Percentiles rank a stretch among this genome's conserved stretches.
Evolutionary conservation across 208 protist genomes (phyloP).

Genomic region (Strigomonas oncopelti): DNA sequence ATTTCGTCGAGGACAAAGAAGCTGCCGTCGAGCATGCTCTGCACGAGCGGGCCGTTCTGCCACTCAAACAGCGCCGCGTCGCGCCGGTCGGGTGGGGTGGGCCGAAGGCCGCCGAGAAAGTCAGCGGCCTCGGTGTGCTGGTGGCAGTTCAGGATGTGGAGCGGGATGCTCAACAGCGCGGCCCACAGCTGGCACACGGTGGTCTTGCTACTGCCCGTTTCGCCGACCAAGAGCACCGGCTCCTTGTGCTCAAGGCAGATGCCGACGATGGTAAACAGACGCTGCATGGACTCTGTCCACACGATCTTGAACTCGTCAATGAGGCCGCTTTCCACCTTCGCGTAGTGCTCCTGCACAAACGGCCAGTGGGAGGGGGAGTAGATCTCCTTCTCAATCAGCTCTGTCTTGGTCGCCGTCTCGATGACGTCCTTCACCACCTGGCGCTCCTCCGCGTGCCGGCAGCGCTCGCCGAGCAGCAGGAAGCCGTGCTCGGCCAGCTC

Average conservation of each 20-base stretch:
- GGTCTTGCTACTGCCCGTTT: slow-evolving; percentile 99
- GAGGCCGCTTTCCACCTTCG: slow-evolving; percentile 51
- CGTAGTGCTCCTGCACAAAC: slow-evolving; percentile 73
- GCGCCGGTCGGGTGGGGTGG: slow-evolving; percentile 73
- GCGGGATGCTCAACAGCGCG: slow-evolving; percentile 62
- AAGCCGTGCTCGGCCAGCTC: slow-evolving; percentile 97
- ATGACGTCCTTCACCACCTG: slow-evolving; percentile 92
- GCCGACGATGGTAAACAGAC: slow-evolving; percentile 95
- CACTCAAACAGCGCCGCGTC: slow-evolving; percentile 95
- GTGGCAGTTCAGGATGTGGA: slow-evolving; percentile 99
- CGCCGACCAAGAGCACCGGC: slow-evolving; percentile 97
- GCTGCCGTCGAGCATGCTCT: slow-evolving; percentile 98
- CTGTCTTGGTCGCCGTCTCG: slow-evolving; percentile 69
- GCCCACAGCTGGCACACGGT: slow-evolving; percentile 97
- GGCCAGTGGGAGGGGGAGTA: slow-evolving; percentile 82
- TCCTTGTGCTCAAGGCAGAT: slow-evolving; percentile 94
- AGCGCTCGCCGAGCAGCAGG: slow-evolving; percentile 97
- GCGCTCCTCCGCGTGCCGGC: slow-evolving; percentile 92
- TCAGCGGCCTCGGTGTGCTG: slow-evolving; percentile 99
- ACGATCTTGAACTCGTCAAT: slow-evolving; percentile 92
- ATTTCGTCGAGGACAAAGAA: slow-evolving; percentile 99
- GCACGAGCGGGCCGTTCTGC: slow-evolving; percentile 98
- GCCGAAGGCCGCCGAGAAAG: slow-evolving; percentile 94
- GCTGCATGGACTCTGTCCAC: slow-evolving; percentile 94
- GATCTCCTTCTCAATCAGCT: slow-evolving; percentile 61